Base-by-base conservation (phyloP, 2,329 filamentous ascomycete species). In the Pseudogymnoascus sp. region DNA sequence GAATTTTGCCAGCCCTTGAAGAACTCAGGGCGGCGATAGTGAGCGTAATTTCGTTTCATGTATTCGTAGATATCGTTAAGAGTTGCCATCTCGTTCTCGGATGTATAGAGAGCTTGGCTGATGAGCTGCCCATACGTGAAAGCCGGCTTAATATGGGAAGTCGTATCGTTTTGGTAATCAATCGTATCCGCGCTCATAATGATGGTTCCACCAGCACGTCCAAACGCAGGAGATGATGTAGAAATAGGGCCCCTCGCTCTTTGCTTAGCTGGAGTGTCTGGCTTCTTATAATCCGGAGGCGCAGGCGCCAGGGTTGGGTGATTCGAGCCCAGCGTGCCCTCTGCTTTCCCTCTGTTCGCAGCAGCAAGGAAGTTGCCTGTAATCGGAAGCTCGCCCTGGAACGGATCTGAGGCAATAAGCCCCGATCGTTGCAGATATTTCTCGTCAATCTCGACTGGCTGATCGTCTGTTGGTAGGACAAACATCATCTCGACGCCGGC, bases 401-500 rank as follows among this genome's bases (percentile, higher is more conserved):
- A 26, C 3, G 65, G 33, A 23, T 71, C 72, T 15, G 56, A 67
- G 64, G 67, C 72, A 59, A 76, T 74, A 33, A 87, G 77, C 26
- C 85, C 82, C 33, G 88, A 87, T 53, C 89, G 86, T 68, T 89
- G 83, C 15, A 90, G 82, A 72, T 89, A 92, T 70, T 78, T 83
- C 21, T 82, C 82, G 71, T 89, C 84, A 65, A 96, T 87, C 56
- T 83, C 80, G 26, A 92, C 81, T 23, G 85, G 83, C 63, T 79
- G 80, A 53, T 85, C 80, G 68, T 90, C 88, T 23, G 85, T 86
- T 0, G 95, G 93, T n/a, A 96, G 84, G 59, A 97, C 91, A 75
- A 99, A 99, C 81, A 97, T 93, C 95, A 99, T 99, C 78, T 99
- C 93, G 0, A 95, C 90, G 62, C 90, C 90, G 70, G 89, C 89